phyloP scores from a whole-genome alignment of 768 basidiomycete species.

The Pleurotus ostreatus region DNA sequence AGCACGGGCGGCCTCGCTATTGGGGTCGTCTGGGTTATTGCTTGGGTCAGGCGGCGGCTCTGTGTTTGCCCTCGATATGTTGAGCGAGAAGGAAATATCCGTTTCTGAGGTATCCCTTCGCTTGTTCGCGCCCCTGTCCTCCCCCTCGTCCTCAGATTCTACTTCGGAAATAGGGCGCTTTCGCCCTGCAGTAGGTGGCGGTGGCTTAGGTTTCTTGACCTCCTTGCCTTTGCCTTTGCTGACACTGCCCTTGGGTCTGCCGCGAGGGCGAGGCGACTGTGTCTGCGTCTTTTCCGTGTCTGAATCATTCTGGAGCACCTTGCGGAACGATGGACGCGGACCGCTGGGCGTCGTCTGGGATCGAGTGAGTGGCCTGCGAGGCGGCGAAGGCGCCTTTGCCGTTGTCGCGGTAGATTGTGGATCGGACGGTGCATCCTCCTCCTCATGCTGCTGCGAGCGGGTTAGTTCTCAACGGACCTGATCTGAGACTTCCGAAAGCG shows the following conservation, averaged over 20 bases:
- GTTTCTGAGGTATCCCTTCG: constrained; percentile 3
- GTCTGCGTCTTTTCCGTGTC: background rate
- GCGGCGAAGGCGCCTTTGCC: constrained; percentile 8
- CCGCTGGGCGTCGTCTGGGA: constrained; percentile 26
- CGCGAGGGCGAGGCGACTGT: background rate
- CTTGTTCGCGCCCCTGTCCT: constrained; percentile 7
- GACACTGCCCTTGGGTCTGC: background rate
- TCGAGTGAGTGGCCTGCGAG: constrained; percentile 27
- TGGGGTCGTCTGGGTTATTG: background rate
- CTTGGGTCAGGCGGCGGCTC: constrained; percentile 1
- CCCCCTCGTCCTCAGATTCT: constrained; percentile 9
- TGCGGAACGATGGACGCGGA: constrained; percentile 22
- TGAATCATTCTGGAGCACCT: constrained; percentile 11
- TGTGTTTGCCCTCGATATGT: constrained; percentile 4
- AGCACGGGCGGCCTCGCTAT: constrained; percentile 1
- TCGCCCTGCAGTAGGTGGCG: constrained; percentile 1
- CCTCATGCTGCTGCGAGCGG: background rate
- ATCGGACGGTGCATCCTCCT: constrained; percentile 2
- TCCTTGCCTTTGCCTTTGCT: constrained; percentile 5
- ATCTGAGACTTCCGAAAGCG: constrained; percentile 3
- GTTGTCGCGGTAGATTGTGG: background rate
- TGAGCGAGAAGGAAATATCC: constrained; percentile 1
- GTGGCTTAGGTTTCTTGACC: background rate
- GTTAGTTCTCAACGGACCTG: background rate
- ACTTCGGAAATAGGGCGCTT: constrained; percentile 9